Percentiles rank a stretch among this genome's conserved stretches.
Conservation (phyloP, 768 basidiomycete genomes). For the Boletus patriciae region DNA sequence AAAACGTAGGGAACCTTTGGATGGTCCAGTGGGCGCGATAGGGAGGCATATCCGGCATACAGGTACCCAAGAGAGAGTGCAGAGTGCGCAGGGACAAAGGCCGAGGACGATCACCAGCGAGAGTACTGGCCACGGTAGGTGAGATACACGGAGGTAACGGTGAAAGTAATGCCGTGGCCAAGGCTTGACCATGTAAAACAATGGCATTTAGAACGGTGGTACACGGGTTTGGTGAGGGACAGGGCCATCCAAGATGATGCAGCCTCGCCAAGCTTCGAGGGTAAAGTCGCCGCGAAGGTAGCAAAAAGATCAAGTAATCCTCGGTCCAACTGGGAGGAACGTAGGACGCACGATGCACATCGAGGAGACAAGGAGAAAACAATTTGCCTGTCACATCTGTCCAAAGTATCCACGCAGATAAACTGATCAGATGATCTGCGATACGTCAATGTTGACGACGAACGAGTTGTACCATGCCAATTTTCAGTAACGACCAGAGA, state of each 20-base stretch:
- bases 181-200: background rate
- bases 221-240: background rate
- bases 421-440: background rate
- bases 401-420: background rate
- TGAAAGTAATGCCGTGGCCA: background rate
- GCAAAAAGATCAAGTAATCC: background rate
- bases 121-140: background rate
- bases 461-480: background rate
- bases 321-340: background rate
- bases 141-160: background rate
- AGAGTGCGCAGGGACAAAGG: background rate
- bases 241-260: background rate
- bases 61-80: background rate
- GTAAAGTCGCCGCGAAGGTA: background rate
- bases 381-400: background rate
- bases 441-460: background rate
- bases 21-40: background rate
- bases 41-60: background rate
- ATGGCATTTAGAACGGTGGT: background rate
- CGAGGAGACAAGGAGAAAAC: background rate
- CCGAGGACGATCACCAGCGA: background rate
- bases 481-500: background rate
- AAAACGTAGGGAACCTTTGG: conserved; percentile 6
- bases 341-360: background rate
- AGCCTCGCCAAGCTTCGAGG: background rate